A percentile compares a stretch with the other conserved stretches of the same genome.
Evolutionary conservation across 768 basidiomycete species (phyloP).

Genomic region (Mycena sanguinolenta): DNA sequence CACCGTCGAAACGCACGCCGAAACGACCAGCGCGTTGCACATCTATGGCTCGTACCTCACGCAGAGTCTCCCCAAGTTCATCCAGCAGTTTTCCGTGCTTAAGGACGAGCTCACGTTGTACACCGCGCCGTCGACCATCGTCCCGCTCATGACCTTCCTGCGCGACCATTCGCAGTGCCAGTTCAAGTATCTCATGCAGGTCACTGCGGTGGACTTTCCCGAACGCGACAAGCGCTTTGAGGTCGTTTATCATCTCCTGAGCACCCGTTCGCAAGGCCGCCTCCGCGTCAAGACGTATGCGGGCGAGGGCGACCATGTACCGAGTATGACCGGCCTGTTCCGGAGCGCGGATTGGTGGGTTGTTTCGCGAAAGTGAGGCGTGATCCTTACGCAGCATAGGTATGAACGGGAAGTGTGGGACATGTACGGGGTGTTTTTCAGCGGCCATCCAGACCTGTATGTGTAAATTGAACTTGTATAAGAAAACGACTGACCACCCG

Average conservation of each 20-base stretch:
- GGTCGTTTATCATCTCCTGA: constrained; percentile 95
- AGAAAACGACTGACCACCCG: constrained; percentile 34
- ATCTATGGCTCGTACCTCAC: constrained; percentile 93
- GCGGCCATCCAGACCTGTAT: constrained; percentile 94
- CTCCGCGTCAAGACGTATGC: constrained; percentile 98
- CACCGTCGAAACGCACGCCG: constrained; percentile 76
- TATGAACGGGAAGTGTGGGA: constrained; percentile 99
- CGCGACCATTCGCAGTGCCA: constrained; percentile 96
- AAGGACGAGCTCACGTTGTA: constrained; percentile 97
- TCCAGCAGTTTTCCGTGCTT: constrained; percentile 97
- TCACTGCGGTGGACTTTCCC: constrained; percentile 96
- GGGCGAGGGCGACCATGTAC: constrained; percentile 92
- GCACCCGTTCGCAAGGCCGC: constrained; percentile 80
- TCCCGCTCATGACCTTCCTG: constrained; percentile 91
- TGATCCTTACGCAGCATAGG: constrained; percentile 55
- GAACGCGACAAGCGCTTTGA: constrained; percentile 95
- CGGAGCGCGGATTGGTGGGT: constrained; percentile 93
- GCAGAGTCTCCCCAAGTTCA: constrained; percentile 94
- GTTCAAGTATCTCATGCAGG: constrained; percentile 93
- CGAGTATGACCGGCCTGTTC: constrained; percentile 84
- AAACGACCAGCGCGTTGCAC: constrained; percentile 85
- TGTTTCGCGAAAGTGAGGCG: neutral
- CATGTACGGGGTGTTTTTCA: constrained; percentile 96
- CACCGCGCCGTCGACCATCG: constrained; percentile 82
- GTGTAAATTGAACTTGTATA: constrained; percentile 46